Percentiles rank a stretch among this genome's conserved stretches.
phyloP scores from a whole-genome alignment of 1,139 yeast genomes.

The Candida sp. region DNA sequence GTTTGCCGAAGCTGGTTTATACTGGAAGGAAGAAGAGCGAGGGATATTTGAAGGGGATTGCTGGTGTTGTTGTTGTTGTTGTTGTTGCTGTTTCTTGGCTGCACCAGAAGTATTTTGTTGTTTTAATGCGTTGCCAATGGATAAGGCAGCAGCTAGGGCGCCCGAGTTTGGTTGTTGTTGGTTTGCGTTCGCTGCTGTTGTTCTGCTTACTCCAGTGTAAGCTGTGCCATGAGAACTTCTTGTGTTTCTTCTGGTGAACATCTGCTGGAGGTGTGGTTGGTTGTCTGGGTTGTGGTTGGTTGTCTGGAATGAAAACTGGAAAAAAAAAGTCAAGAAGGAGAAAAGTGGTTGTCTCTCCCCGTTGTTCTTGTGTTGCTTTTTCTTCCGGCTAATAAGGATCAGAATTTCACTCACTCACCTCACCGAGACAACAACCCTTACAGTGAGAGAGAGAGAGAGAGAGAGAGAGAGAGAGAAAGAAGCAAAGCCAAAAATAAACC shows the following conservation, averaged over 20 bases:
- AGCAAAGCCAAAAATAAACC: too few species aligned
- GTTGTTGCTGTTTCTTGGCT: not conserved
- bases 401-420: not conserved
- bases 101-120: slow-evolving; percentile 5
- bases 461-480: too few species aligned
- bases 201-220: slow-evolving; percentile 51
- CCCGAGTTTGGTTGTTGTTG: slow-evolving; percentile 36
- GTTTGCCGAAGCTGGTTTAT: not conserved
- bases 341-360: not conserved
- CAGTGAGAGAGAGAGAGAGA: too few species aligned
- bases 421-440: too few species aligned
- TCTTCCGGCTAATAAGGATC: not conserved
- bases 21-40: slow-evolving; percentile 7
- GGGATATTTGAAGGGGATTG: slow-evolving; percentile 1
- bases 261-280: not conserved
- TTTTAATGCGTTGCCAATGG: slow-evolving; percentile 38
- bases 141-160: slow-evolving; percentile 52
- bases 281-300: not conserved
- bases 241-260: slow-evolving; percentile 41
- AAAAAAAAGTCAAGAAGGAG: not conserved
- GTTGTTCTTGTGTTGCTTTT: not conserved
- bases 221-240: slow-evolving; percentile 37
- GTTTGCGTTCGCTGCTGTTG: slow-evolving; percentile 30
- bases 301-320: not conserved
- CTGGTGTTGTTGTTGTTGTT: slow-evolving; percentile 2